These are phyloP conservation scores for Terfezia claveryi DNA, from an alignment of 495 filamentous ascomycete genomes.

Conservation along the genomic window DNA sequence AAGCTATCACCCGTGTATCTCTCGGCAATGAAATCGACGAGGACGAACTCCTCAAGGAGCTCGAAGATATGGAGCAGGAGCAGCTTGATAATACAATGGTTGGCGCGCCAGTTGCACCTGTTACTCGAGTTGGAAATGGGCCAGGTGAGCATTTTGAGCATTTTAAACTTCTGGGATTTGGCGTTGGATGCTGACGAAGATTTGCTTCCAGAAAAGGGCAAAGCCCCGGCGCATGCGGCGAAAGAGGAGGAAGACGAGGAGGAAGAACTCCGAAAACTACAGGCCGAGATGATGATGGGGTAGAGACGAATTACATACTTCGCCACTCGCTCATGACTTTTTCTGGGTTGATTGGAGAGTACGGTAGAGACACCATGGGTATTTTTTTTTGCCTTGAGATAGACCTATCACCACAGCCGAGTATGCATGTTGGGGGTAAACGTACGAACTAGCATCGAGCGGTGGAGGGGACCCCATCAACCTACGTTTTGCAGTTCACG, in stretches of 20 bases:
- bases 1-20: constrained; percentile 51
- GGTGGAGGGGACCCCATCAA: too few relatives aligned
- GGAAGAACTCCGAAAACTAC: constrained; percentile 76
- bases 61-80: constrained; percentile 62
- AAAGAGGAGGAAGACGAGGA: constrained; percentile 65
- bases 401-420: too few relatives aligned
- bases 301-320: too few relatives aligned
- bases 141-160: constrained; percentile 10
- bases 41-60: constrained; percentile 56
- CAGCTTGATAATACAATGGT: constrained; percentile 86
- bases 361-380: too few relatives aligned
- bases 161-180: not conserved
- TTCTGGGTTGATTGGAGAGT: too few relatives aligned
- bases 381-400: too few relatives aligned
- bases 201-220: constrained; percentile 25
- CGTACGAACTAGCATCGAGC: too few relatives aligned
- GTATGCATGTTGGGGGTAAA: too few relatives aligned
- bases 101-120: constrained; percentile 53
- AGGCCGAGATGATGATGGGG: constrained; percentile 93
- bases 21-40: constrained; percentile 63
- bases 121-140: constrained; percentile 36
- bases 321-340: too few relatives aligned
- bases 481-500: too few relatives aligned
- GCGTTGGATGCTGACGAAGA: too few relatives aligned
- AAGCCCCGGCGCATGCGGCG: constrained; percentile 24